phyloP scores from a whole-genome alignment of 805 yeast species.

The Candida vartiovaarae region DNA sequence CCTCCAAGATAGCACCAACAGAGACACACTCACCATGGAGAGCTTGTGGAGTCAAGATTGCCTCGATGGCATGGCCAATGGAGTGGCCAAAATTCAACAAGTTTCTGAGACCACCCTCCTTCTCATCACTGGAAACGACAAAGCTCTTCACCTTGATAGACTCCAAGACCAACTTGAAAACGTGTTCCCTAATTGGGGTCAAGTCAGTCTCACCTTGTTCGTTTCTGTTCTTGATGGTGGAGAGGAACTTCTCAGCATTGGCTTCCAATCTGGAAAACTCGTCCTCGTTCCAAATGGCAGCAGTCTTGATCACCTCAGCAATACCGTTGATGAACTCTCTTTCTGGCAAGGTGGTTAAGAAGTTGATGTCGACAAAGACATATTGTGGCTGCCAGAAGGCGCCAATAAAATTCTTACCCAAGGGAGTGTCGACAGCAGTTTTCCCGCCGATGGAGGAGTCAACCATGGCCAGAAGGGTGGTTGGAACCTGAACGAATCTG shows the following conservation, averaged over 20 bases:
- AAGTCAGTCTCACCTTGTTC: slow-evolving; percentile 53
- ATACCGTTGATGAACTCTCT: slow-evolving; percentile 96
- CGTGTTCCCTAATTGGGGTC: slow-evolving; percentile 60
- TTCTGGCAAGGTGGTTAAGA: slow-evolving; percentile 81
- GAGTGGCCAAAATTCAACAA: slow-evolving; percentile 93
- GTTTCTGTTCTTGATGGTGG: slow-evolving; percentile 49
- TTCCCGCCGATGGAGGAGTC: slow-evolving; percentile 98
- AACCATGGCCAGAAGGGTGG: slow-evolving; percentile 92
- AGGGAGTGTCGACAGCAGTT: slow-evolving; percentile 95
- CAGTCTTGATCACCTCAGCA: slow-evolving; percentile 97
- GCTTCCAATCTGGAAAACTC: slow-evolving; percentile 83
- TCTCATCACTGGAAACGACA: slow-evolving; percentile 90
- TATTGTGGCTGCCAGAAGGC: slow-evolving; percentile 95
- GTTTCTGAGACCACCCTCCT: slow-evolving; percentile 91
- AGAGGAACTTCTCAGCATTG: slow-evolving; percentile 62
- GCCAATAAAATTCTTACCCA: slow-evolving; percentile 93
- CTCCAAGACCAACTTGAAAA: slow-evolving; percentile 72
- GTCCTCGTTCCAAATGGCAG: slow-evolving; percentile 91
- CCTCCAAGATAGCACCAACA: slow-evolving; percentile 91
- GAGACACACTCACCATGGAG: slow-evolving; percentile 99
- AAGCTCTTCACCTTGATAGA: slow-evolving; percentile 88
- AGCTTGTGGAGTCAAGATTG: slow-evolving; percentile 93
- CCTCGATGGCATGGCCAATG: slow-evolving; percentile 97
- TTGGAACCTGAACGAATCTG: slow-evolving; percentile 87
- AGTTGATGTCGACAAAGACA: slow-evolving; percentile 81